These are phyloP conservation scores for Fraxinus dipetala DNA, from an alignment of 305 asterid species.

Conservation along the genomic window DNA sequence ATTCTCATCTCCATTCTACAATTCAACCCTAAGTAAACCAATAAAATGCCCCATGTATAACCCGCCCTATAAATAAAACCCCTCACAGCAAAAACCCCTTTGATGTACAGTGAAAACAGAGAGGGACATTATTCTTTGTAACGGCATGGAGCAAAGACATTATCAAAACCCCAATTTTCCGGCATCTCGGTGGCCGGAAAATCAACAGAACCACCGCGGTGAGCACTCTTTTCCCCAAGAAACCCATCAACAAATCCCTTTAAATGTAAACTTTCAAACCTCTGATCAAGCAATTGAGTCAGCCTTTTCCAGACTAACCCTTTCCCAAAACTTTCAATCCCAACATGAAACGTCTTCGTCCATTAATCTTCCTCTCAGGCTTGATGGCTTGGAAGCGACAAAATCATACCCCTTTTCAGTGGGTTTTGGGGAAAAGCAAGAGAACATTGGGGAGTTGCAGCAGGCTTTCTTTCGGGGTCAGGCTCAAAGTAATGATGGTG, in stretches of 20 bases:
- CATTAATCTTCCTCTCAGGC: neutral
- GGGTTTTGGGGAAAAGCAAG: conserved; percentile 24
- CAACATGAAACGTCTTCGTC: conserved; percentile 25
- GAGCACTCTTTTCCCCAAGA: conserved; percentile 8
- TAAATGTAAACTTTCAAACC: neutral
- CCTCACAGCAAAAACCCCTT: conserved; percentile 20
- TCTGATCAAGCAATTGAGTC: conserved; percentile 36
- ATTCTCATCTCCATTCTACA: neutral
- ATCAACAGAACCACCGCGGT: neutral
- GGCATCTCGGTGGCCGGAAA: conserved; percentile 23
- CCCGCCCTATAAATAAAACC: conserved; percentile 1
- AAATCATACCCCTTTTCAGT: conserved; percentile 1
- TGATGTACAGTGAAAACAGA: neutral
- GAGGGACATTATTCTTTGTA: neutral
- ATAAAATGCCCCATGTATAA: neutral
- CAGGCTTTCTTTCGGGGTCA: conserved; percentile 28
- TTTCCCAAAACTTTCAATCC: conserved; percentile 30
- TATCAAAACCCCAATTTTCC: conserved; percentile 22
- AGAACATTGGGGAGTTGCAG: conserved; percentile 15
- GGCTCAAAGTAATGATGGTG: conserved; percentile 20
- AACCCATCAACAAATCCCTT: conserved; percentile 19
- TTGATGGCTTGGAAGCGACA: neutral
- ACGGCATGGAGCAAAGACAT: conserved; percentile 42
- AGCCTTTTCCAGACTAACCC: conserved; percentile 38
- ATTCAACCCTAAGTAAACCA: neutral